These are phyloP conservation scores for Aspergillus egyptiacus DNA, from an alignment of 495 filamentous ascomycete species.

Conservation along the genomic window DNA sequence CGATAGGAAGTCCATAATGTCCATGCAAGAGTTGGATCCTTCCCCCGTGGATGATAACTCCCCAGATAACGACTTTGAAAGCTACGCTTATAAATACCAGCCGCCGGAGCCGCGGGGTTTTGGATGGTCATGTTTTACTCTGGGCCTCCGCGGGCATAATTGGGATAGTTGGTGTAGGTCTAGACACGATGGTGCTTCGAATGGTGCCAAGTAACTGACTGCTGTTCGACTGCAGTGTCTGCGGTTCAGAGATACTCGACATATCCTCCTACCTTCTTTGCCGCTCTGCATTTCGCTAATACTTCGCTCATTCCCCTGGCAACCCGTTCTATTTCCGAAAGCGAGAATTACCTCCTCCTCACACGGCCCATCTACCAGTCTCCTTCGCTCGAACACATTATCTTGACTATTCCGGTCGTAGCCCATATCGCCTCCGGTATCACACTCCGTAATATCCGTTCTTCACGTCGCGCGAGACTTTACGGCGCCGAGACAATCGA, in stretches of 20 bases:
- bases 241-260: conserved; percentile 81
- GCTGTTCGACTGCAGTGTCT: conserved; percentile 50
- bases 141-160: conserved; percentile 56
- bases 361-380: conserved; percentile 78
- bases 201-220: background rate
- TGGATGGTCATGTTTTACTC: conserved; percentile 24
- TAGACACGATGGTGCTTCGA: conserved; percentile 9
- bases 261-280: conserved; percentile 78
- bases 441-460: conserved; percentile 65
- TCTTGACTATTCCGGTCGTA: conserved; percentile 41
- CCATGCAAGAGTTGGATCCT: conserved; percentile 74
- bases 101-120: conserved; percentile 9
- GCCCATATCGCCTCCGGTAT: conserved; percentile 61
- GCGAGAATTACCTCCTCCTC: conserved; percentile 55
- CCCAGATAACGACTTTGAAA: conserved; percentile 46
- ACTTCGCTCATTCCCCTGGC: conserved; percentile 68
- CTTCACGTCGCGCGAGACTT: conserved; percentile 56
- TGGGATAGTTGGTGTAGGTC: conserved; percentile 58
- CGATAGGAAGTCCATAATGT: conserved; percentile 47
- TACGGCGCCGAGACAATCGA: conserved; percentile 58
- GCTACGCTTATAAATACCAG: conserved; percentile 46
- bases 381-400: conserved; percentile 39
- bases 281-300: conserved; percentile 70
- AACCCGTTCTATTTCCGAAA: conserved; percentile 46
- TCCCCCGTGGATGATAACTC: conserved; percentile 66